These are phyloP conservation scores for Dichotomopilus funicola DNA, from an alignment of 2,329 filamentous ascomycete species.

Conservation along the genomic window DNA sequence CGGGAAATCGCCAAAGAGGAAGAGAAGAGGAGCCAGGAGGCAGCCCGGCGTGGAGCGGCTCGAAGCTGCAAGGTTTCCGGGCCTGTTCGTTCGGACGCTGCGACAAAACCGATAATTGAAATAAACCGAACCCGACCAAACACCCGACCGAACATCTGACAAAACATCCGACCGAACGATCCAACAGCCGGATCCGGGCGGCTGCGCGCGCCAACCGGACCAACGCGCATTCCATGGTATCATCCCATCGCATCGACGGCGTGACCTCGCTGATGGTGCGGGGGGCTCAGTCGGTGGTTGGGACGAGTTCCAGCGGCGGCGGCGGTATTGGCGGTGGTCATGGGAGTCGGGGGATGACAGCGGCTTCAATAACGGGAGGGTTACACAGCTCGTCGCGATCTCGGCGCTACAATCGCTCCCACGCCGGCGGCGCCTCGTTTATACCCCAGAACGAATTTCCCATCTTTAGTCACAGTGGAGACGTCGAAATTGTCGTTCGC, in stretches of 20 bases:
- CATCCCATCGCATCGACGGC: constrained; percentile 27
- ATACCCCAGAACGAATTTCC: constrained; percentile 85
- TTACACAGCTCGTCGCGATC: constrained; percentile 26
- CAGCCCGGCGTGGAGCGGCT: constrained; percentile 10
- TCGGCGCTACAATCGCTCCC: constrained; percentile 68
- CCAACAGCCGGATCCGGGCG: not conserved
- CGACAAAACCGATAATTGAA: too few relatives aligned
- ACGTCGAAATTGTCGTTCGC: constrained; percentile 81
- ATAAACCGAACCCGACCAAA: too few relatives aligned
- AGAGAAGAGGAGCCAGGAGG: constrained; percentile 6
- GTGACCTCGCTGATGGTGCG: constrained; percentile 30
- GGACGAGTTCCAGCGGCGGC: constrained; percentile 21
- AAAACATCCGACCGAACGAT: too few relatives aligned
- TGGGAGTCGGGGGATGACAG: too few relatives aligned
- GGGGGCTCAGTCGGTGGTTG: constrained; percentile 29
- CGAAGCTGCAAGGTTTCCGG: too few relatives aligned
- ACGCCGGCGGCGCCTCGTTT: constrained; percentile 64
- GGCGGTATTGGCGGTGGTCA: not conserved
- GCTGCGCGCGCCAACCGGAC: constrained; percentile 5
- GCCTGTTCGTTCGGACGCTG: too few relatives aligned
- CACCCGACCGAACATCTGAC: too few relatives aligned
- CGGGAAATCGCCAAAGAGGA: not conserved
- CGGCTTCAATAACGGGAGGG: not conserved
- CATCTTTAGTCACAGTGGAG: constrained; percentile 80
- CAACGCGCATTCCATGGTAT: constrained; percentile 29